A percentile compares a stretch with the other conserved stretches of the same genome.
These are phyloP conservation scores for Ziziphus jujuba DNA, from an alignment of 306 rosid species.

Conservation along the genomic window DNA sequence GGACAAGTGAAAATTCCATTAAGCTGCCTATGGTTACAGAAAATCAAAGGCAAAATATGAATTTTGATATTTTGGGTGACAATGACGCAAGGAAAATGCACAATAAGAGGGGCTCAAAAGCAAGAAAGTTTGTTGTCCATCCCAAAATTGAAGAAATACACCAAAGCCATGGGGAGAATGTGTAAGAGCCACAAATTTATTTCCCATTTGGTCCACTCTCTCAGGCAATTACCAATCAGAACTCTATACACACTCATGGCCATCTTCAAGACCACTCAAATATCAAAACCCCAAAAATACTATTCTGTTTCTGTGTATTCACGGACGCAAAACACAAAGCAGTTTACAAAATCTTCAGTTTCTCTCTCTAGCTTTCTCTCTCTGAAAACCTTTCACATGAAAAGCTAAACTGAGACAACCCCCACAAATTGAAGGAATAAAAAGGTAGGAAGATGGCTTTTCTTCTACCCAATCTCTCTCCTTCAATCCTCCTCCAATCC, in stretches of 20 bases:
- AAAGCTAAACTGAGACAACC: conserved; percentile 15
- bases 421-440: conserved; percentile 12
- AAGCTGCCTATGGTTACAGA: too few species aligned
- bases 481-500: conserved; percentile 50
- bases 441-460: conserved; percentile 62
- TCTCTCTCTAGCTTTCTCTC: conserved; percentile 20
- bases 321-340: conserved; percentile 17
- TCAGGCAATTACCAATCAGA: conserved; percentile 23
- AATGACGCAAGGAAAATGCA: too few species aligned
- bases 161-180: conserved; percentile 7
- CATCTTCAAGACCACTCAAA: conserved; percentile 52
- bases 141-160: not conserved
- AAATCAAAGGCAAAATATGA: too few species aligned
- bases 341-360: not conserved
- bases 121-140: not conserved
- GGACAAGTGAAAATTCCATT: too few species aligned
- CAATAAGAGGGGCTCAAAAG: not conserved
- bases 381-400: conserved; percentile 30
- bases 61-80: too few species aligned
- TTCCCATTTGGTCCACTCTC: conserved; percentile 16
- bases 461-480: conserved; percentile 66
- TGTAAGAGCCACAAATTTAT: conserved; percentile 22
- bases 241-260: conserved; percentile 33
- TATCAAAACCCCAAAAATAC: conserved; percentile 31
- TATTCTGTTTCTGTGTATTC: conserved; percentile 21